These are phyloP conservation scores for Acanthamoeba quina DNA, from an alignment of 208 protist species.

Conservation along the genomic window DNA sequence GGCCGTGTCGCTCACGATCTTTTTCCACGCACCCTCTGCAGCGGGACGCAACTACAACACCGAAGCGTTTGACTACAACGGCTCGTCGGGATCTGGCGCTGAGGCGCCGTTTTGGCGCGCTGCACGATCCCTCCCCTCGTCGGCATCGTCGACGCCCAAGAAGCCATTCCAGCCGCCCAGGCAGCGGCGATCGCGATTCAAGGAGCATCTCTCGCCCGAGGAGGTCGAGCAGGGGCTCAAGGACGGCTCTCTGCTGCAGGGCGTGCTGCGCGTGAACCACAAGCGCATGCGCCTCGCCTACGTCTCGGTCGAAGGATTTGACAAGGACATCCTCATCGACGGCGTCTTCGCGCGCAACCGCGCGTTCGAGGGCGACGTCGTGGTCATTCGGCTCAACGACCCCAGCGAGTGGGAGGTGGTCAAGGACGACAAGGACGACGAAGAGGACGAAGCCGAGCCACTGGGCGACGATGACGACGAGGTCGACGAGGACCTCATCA, in stretches of 20 bases:
- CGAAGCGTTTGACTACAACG: constrained; percentile 8
- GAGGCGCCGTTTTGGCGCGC: not conserved
- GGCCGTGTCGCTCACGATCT: too few species aligned
- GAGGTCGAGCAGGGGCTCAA: constrained; percentile 61
- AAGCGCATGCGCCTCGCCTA: constrained; percentile 81
- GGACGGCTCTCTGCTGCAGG: constrained; percentile 58
- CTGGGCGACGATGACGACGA: not conserved
- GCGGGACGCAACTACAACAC: not conserved
- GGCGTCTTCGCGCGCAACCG: constrained; percentile 79
- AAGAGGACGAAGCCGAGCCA: constrained; percentile 47
- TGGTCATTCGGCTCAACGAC: constrained; percentile 78
- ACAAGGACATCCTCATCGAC: constrained; percentile 77
- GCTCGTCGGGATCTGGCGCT: not conserved
- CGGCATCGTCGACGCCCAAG: not conserved
- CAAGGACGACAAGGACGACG: constrained; percentile 66
- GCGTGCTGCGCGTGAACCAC: constrained; percentile 79
- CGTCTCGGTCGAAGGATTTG: constrained; percentile 78
- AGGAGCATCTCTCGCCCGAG: constrained; percentile 54
- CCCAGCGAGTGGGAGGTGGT: constrained; percentile 64
- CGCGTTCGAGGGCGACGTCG: constrained; percentile 82
- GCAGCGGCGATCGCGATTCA: constrained; percentile 54
- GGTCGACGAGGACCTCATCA: not conserved
- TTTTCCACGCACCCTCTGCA: not conserved
- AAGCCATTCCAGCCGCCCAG: not conserved
- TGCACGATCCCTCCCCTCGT: not conserved